Evolutionary conservation across 2,329 filamentous ascomycete genomes (phyloP), one percentile per base, ranked within the genome.

Genomic region (Colletotrichum spinosum): DNA sequence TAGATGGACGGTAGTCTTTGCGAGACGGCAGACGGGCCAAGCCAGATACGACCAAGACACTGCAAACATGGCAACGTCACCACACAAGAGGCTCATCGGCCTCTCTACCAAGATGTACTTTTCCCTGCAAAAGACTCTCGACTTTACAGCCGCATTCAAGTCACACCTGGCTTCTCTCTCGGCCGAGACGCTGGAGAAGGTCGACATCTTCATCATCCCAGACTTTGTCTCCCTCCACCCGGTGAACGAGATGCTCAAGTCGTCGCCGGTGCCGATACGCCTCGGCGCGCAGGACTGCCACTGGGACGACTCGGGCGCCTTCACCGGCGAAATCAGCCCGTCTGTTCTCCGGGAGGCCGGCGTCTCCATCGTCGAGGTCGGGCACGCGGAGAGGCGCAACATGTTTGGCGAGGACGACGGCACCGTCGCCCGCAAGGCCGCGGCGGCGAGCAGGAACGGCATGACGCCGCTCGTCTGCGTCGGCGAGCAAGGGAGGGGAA

Each of bases 21-120:
- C 38, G 13, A 41, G 38, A 41, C 38, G 3, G 38, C 4, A 10
- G 4, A 17, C 17, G 17, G 17, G 17, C 17, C 9, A 41, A 41
- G 38, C 38, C 4, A 10, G 9, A 13, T 41, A 9, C 9, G 7
- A 33, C 42, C 17, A 9, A 33, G 37, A 15, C 10, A 5, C 6
- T 4, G 5, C 5, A 11, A 50, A 39, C 15, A 67, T 67, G 63
- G 37, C 58, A 11, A n/a, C 61, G 17, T 46, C 53, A 34, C 41
- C 53, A 8, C 46, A 51, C 51, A 86, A 87, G 72, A 88, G 88
- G 72, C 82, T 94, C 67, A 83, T 94, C 65, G 91, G 91, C 75
- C 88, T 93, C 69, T 91, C 88, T 51, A 87, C 91, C 44, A 94
- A 94, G 73, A 92, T 93, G 87, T 94, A 94, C 84, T 94, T 94